Base-by-base conservation (phyloP, 768 basidiomycete genomes). In the Mycena epipterygia region DNA sequence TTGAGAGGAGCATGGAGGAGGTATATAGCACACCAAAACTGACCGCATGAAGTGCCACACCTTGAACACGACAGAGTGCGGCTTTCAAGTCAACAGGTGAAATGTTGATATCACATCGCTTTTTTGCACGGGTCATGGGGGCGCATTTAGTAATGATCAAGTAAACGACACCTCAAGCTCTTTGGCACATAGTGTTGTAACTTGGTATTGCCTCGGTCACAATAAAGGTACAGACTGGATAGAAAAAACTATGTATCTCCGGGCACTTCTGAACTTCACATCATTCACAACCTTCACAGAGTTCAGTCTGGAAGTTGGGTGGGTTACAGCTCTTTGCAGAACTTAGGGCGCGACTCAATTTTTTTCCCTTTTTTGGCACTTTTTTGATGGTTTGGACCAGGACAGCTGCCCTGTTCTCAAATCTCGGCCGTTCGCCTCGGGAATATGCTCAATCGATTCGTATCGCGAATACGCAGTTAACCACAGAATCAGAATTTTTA, bases 81-180 rank as follows among this genome's bases (percentile, higher is more conserved):
- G 57, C 57, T 58, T 58, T 58, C 57, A 44, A 58, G 57, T 41
- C 57, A 58, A 58, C 57, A 58, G 57, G 41, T 58, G 39, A 58
- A 58, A 58, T 58, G 57, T 58, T 29, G 57, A 44, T 58, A 58
- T 58, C 55, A 37, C 57, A 58, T 58, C 57, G 57, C 57, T 58
- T 58, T 58, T 58, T 58, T 58, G 55, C 57, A 58, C 57, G 55
- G 57, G 57, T 58, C 57, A 58, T 58, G 57, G 57, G 57, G 57
- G 57, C 57, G 57, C 57, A 44, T 58, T 58, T 30, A 58, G 57
- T 58, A 58, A 58, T 58, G 37, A 58, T 58, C 37, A 41, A 58
- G 39, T 42, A 44, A 44, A 58, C 37, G 57, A 44, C 25, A 58
- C 39, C 23, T 58, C 57, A 58, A 58, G 57, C 37, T 58, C 57